A percentile compares a stretch with the other conserved stretches of the same genome.
phyloP scores from a whole-genome alignment of 1,284 basidiomycete species.

The Ceratorhiza oryzae-sativae region DNA sequence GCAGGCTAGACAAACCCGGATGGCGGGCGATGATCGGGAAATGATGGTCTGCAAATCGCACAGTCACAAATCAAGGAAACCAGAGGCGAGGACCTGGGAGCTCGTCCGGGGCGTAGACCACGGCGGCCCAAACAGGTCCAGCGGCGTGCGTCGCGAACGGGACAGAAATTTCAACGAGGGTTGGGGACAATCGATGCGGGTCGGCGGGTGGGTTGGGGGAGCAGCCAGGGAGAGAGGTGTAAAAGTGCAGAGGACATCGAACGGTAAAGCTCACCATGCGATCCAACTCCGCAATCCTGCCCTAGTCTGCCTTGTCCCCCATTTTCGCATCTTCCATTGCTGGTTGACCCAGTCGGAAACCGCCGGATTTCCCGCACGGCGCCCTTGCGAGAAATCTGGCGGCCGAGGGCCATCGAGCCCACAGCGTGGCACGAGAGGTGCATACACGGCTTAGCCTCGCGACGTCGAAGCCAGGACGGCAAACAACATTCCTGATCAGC shows the following conservation, averaged over 20 bases:
- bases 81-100: not conserved
- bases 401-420: not conserved
- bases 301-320: constrained; percentile 17
- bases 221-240: not conserved
- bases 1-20: constrained; percentile 1
- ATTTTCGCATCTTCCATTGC: constrained; percentile 11
- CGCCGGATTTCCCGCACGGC: not conserved
- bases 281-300: constrained; percentile 30
- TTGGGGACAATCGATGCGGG: not conserved
- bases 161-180: not conserved
- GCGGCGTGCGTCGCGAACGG: not conserved
- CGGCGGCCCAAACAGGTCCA: not conserved
- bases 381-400: not conserved
- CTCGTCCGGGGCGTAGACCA: constrained; percentile 27
- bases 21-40: constrained; percentile 27
- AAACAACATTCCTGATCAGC: not conserved
- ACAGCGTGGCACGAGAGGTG: constrained; percentile 19
- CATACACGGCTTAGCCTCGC: constrained; percentile 28
- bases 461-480: constrained; percentile 12
- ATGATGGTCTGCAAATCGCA: not conserved
- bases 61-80: constrained; percentile 10
- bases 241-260: not conserved
- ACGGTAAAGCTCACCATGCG: not conserved
- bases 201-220: constrained; percentile 14
- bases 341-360: not conserved